These are phyloP conservation scores for Aspergillus conjunctus DNA, from an alignment of 495 filamentous ascomycete species.

Conservation along the genomic window DNA sequence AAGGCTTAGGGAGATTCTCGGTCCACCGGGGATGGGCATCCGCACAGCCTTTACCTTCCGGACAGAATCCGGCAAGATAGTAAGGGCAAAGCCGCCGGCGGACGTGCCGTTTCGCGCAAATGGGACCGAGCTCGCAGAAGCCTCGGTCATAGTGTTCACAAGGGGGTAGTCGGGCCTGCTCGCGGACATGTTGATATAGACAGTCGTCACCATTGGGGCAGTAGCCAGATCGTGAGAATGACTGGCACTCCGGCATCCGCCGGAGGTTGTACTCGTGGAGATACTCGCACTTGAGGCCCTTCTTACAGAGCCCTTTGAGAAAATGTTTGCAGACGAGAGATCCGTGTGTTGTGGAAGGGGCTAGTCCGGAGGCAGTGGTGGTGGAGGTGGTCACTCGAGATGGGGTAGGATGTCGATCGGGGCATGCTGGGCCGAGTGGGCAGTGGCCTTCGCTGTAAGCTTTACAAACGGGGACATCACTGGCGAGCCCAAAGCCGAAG, in stretches of 20 bases:
- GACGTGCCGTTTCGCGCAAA: constrained; percentile 85
- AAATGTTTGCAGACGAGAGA: constrained; percentile 97
- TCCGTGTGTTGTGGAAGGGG: constrained; percentile 53
- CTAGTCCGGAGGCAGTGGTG: constrained; percentile 57
- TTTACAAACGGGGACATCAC: constrained; percentile 77
- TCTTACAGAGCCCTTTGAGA: constrained; percentile 95
- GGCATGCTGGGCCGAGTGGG: constrained; percentile 72
- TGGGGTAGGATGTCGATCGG: constrained; percentile 62
- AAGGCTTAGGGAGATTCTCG: constrained; percentile 70
- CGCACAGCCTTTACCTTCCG: constrained; percentile 75
- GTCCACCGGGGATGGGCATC: constrained; percentile 82
- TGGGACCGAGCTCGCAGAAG: constrained; percentile 87
- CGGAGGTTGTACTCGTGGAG: constrained; percentile 97
- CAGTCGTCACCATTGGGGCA: constrained; percentile 97
- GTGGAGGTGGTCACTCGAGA: constrained; percentile 49
- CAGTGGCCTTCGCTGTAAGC: constrained; percentile 79
- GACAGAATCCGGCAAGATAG: constrained; percentile 94
- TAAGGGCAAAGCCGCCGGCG: constrained; percentile 72
- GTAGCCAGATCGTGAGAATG: constrained; percentile 84
- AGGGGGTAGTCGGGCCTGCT: constrained; percentile 73
- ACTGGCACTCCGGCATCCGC: constrained; percentile 96
- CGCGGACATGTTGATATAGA: constrained; percentile 91
- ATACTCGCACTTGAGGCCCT: constrained; percentile 93
- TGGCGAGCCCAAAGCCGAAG: constrained; percentile 76
- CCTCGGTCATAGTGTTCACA: constrained; percentile 96